Base-by-base conservation (phyloP, 169 alveolate genomes). In the Cystoisospora suis region DNA sequence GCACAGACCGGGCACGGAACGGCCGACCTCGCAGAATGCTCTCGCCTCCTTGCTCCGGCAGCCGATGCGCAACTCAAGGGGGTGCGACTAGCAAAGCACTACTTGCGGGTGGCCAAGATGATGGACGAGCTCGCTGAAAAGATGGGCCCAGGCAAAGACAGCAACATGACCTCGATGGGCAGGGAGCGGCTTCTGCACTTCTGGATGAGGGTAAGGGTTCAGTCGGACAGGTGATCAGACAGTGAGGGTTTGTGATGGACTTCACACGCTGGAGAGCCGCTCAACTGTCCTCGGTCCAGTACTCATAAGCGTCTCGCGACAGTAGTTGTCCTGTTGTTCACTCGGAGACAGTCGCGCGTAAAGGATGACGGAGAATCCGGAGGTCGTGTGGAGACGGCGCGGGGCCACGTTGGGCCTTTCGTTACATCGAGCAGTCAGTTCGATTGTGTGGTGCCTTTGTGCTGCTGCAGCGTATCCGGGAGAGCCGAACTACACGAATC, bases 61-160 rank as follows among this genome's bases (percentile, higher is more conserved):
- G 42, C 56, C 27, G 23, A 46, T 40, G 58, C 83, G 2, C 38
- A 72, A 72, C 56, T 38, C 15, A 72, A 34, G 32, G 56, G 47
- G 1, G 58, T 72, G 42, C 15, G 56, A 38, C 83, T 34, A 34
- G 83, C 83, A 5, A 72, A 72, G 20, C 53, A 72, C 56, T 38
- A 38, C 27, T 38, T 72, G 15, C 38, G 56, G 23, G 58, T 38
- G 34, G 83, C 83, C 46, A 40, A 72, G 32, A 72, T 34, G 56
- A 34, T 72, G 83, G 83, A 72, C 27, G 83, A 72, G 29, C 56
- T 72, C 9, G 83, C 83, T 34, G 7, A 5, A 27, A 34, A 72
- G 23, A 72, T 72, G 58, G 83, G 83, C 15, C 56, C 83, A 3
- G 83, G 83, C 15, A 72, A 72, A 38, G 83, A 72, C 53, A 72